A percentile compares a stretch with the other conserved stretches of the same genome.
Evolutionary conservation across 805 yeast species (phyloP).

Genomic region (Starmerella vaccinii): DNA sequence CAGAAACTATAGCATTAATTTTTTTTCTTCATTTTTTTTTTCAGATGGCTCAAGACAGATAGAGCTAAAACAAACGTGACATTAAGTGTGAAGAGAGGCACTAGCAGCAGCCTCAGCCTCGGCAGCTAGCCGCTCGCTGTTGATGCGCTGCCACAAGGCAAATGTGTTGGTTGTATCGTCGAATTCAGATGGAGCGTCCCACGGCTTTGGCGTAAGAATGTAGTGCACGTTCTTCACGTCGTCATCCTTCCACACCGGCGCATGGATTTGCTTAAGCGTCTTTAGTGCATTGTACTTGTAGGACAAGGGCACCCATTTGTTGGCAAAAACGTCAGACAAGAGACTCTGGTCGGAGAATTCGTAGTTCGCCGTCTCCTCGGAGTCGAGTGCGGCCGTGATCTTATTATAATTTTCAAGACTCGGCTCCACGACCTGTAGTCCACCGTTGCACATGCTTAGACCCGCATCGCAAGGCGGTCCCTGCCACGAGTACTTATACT

Average conservation of each 20-base stretch:
- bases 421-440: constrained; percentile 45
- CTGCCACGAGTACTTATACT: constrained; percentile 23
- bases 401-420: constrained; percentile 31
- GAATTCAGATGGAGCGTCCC: constrained; percentile 35
- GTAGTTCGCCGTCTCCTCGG: constrained; percentile 35
- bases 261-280: constrained; percentile 40
- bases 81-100: no score
- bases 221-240: constrained; percentile 50
- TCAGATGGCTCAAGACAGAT: no score
- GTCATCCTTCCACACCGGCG: constrained; percentile 38
- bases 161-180: constrained; percentile 42
- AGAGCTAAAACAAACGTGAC: no score
- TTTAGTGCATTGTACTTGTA: constrained; percentile 49
- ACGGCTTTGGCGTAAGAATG: constrained; percentile 51
- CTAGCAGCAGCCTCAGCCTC: constrained; percentile 5
- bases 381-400: constrained; percentile 37
- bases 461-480: constrained; percentile 40
- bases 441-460: constrained; percentile 49
- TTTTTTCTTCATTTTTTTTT: neutral
- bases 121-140: constrained; percentile 24
- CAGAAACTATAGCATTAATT: neutral
- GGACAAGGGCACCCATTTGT: constrained; percentile 43
- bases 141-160: constrained; percentile 41
- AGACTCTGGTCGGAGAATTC: constrained; percentile 52
- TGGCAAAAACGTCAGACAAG: constrained; percentile 43